Percentiles rank a stretch among this genome's conserved stretches.
phyloP scores from a whole-genome alignment of 208 protist species.

The Crithidia bombi region DNA sequence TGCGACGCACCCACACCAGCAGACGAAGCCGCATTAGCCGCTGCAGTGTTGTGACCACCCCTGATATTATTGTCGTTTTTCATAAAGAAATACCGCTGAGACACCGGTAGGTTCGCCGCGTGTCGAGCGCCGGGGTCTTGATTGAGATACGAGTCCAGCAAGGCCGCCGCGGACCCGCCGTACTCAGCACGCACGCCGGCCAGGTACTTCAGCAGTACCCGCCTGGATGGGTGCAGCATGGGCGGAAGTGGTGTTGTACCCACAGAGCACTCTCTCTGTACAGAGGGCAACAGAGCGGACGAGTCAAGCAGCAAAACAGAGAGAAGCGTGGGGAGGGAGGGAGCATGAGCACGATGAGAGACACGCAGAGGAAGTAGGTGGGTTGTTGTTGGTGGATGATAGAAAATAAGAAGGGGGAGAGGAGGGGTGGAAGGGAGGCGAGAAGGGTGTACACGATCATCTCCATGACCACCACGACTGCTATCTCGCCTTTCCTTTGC shows the following conservation, averaged over 20 bases:
- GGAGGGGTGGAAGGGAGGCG: too few relatives aligned
- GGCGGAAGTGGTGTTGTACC: neutral
- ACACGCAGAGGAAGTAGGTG: neutral
- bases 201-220: slow-evolving; percentile 64
- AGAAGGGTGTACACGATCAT: too few relatives aligned
- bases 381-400: neutral
- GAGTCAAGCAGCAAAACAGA: slow-evolving; percentile 19
- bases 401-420: too few relatives aligned
- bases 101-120: slow-evolving; percentile 74
- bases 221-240: slow-evolving; percentile 23
- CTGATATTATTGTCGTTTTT: slow-evolving; percentile 23
- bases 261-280: too few relatives aligned
- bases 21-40: neutral
- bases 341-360: too few relatives aligned
- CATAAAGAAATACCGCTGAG: slow-evolving; percentile 83
- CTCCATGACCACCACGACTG: too few relatives aligned
- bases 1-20: slow-evolving; percentile 26
- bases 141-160: slow-evolving; percentile 66
- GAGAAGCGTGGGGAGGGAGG: too few relatives aligned
- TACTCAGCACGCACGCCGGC: slow-evolving; percentile 43
- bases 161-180: slow-evolving; percentile 57
- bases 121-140: slow-evolving; percentile 42
- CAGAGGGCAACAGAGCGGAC: slow-evolving; percentile 10
- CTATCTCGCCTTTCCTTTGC: too few relatives aligned
- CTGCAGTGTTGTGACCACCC: neutral